These are phyloP conservation scores for Leishmania arabica DNA, from an alignment of 208 protist species.

Conservation along the genomic window DNA sequence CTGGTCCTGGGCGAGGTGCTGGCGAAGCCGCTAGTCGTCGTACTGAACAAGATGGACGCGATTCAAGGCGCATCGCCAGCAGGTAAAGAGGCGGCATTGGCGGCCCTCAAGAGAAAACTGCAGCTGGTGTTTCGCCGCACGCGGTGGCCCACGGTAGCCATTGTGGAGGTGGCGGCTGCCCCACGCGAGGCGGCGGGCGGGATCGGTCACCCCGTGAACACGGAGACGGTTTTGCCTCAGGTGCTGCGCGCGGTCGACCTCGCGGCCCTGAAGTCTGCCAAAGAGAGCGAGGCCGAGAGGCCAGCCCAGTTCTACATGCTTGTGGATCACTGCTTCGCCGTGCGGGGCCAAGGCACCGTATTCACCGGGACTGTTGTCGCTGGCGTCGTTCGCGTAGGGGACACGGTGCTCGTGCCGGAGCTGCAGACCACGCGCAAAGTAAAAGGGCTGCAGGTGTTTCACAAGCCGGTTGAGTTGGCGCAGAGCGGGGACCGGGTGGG, in stretches of 20 bases:
- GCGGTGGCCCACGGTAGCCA: conserved; percentile 65
- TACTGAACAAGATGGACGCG: conserved; percentile 97
- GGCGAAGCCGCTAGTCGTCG: conserved; percentile 90
- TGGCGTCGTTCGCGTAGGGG: conserved; percentile 80
- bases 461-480: conserved; percentile 75
- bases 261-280: conserved; percentile 21
- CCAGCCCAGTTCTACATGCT: conserved; percentile 90
- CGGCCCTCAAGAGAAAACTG: conserved; percentile 53
- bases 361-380: conserved; percentile 96
- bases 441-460: conserved; percentile 96
- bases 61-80: conserved; percentile 39
- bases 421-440: conserved; percentile 80
- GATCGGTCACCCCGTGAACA: conserved; percentile 31
- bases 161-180: conserved; percentile 72
- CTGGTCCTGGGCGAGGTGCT: conserved; percentile 84
- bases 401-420: conserved; percentile 90
- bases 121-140: conserved; percentile 68
- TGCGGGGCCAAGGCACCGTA: conserved; percentile 96
- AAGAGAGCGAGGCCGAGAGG: conserved; percentile 13
- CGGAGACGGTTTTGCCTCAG: conserved; percentile 41
- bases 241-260: conserved; percentile 40
- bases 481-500: conserved; percentile 91
- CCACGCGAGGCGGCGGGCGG: conserved; percentile 30
- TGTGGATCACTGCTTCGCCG: conserved; percentile 98
- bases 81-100: conserved; percentile 37